Evolutionary conservation across 805 yeast genomes (phyloP), one percentile per base, ranked within the genome.

Genomic region (Suhomyces vadensis): DNA sequence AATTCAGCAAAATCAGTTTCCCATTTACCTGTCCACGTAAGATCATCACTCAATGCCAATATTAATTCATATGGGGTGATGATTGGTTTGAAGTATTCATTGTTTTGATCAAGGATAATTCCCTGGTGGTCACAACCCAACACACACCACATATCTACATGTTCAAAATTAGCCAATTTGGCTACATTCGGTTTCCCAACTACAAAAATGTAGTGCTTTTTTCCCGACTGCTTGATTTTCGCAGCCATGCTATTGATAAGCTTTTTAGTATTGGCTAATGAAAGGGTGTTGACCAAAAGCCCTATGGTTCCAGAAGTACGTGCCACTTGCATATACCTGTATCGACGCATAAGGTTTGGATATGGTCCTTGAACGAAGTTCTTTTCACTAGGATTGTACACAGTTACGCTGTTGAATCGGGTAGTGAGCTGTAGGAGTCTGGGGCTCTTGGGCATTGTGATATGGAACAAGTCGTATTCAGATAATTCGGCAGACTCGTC

Each of bases 161-260:
- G 83, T 50, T 92, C 99, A 60, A 94, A 94, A 62, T 94, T 94
- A 7, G 98, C 99, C 41, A 94, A 71, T 58, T 94, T 94, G 20
- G 99, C 96, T 14, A 94, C 97, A 58, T 94, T 94, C 7, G 98
- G 98, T 63, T 94, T 94, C 8, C 99, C 99, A 3, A 94, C 98
- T 3, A 91, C 98, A 68, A 94, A 90, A 60, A 89, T 78, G 59
- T 94, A 94, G 52, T 87, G 92, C 58, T 94, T 94, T 65, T 94
- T 94, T 1, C 87, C 97, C 0, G 92, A 90, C 3, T 70, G 73
- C 41, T 74, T 77, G 46, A 94, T 79, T 64, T 85, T 76, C 20
- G 69, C 60, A 11, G 80, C 77, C 6, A 90, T 77, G 25, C 72
- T 71, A 43, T 82, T 79, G 42, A 92, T 72, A 26, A 92, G 67